A percentile compares a stretch with the other conserved stretches of the same genome.
Evolutionary conservation across 257 asterid genomes (phyloP).

Genomic region (Solanum bulbocastanum): DNA sequence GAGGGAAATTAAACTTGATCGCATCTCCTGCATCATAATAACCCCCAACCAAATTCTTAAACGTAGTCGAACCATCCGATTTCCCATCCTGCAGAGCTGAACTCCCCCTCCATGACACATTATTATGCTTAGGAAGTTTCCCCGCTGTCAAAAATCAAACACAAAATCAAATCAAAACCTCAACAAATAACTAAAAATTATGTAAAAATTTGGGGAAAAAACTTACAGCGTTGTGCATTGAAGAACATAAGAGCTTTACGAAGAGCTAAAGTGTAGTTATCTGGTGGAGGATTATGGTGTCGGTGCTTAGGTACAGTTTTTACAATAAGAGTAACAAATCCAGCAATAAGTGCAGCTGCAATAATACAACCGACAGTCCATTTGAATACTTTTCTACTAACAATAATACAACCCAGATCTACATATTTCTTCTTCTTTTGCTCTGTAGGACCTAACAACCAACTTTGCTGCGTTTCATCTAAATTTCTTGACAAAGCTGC

Average conservation of each 20-base stretch:
- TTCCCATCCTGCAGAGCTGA: conserved; percentile 71
- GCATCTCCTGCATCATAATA: conserved; percentile 98
- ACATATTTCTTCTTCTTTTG: conserved; percentile 97
- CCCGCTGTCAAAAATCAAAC: conserved; percentile 55
- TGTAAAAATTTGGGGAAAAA: background rate
- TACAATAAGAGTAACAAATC: conserved; percentile 53
- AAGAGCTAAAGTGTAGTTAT: conserved; percentile 79
- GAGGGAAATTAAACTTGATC: conserved; percentile 80
- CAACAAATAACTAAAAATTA: background rate
- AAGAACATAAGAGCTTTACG: conserved; percentile 91
- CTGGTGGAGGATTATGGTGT: conserved; percentile 67
- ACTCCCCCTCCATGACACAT: conserved; percentile 96
- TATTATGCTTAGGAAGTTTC: conserved; percentile 75
- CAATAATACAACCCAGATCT: conserved; percentile 91
- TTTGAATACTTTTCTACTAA: conserved; percentile 68
- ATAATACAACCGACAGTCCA: conserved; percentile 75
- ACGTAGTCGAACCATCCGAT: conserved; percentile 31
- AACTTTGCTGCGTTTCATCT: conserved; percentile 98
- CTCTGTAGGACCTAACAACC: conserved; percentile 91
- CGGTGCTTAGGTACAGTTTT: conserved; percentile 78
- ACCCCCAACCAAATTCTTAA: conserved; percentile 80
- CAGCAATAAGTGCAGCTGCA: conserved; percentile 66
- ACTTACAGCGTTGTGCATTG: conserved; percentile 90
- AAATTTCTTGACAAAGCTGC: conserved; percentile 91
- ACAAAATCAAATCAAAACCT: background rate